Base-by-base conservation (phyloP, 2,329 filamentous ascomycete species). In the Penicillium sp. region DNA sequence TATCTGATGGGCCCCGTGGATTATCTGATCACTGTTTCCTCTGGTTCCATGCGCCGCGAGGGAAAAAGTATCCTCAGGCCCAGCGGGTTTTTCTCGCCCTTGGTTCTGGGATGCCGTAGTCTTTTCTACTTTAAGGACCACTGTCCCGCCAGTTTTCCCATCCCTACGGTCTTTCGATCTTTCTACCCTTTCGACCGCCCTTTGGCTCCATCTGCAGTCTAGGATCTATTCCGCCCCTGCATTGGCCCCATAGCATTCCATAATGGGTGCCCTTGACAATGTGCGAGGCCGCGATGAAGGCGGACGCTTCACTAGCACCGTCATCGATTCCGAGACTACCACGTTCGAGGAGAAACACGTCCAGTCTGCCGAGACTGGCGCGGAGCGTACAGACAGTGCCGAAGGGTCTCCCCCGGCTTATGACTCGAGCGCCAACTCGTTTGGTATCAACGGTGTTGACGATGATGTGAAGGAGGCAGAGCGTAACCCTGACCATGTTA, bases 391-490 rank as follows among this genome's bases (percentile, higher is more conserved):
- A 7, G 44, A 47, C 9, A 29, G 18, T 10, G 42, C 27, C 8
- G 24, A 42, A 3, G 9, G 41, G 4, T 5, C 13, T 0, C 10
- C 44, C 3, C 43, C 41, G 6, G 37, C 10, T 7, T 39, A 51
- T n/a, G 31, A 43, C 1, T 24, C 40, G 2, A 20, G 32, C 18
- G 9, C 33, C 12, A 18, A 18, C 15, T 18, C 15, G 15, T 53
- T 46, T 13, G 53, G 48, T 4, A 20, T 43, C 8, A 39, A 50
- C 31, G 59, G 58, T 3, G 33, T 56, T 5, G 35, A 49, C 2
- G 56, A 61, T 12, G 59, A 61, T 37, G 59, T 48, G 23, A 59
- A 57, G 42, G 56, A 60, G 44, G 18, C 46, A 8, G 31, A 42
- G 15, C 40, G 38, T 2, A 50, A 60, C 35, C 56, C 59, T 0